Conservation (phyloP, 805 yeast genomes). For the Kuraishia ogatae region DNA sequence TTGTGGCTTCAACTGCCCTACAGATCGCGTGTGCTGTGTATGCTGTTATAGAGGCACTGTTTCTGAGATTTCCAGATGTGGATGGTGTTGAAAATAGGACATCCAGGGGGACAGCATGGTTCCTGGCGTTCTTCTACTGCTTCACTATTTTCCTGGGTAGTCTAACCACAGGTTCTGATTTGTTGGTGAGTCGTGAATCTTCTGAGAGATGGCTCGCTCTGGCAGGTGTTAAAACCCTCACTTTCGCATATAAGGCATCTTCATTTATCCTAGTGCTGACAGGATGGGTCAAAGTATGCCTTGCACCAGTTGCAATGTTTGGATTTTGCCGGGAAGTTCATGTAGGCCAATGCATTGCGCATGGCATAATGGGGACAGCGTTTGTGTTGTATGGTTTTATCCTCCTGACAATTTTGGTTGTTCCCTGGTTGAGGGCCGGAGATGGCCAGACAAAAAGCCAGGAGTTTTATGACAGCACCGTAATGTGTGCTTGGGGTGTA, state of each 20-base stretch:
- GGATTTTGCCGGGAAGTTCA: slow-evolving; percentile 82
- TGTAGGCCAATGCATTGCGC: slow-evolving; percentile 94
- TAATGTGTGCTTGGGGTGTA: slow-evolving; percentile 86
- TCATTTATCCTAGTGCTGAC: slow-evolving; percentile 39
- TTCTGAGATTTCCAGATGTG: slow-evolving; percentile 55
- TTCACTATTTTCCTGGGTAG: slow-evolving; percentile 45
- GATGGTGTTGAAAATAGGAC: slow-evolving; percentile 61
- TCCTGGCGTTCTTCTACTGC: slow-evolving; percentile 38
- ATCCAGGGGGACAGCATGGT: slow-evolving; percentile 62
- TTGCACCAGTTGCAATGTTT: slow-evolving; percentile 76
- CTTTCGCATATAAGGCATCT: slow-evolving; percentile 30
- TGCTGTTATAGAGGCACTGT: slow-evolving; percentile 44
- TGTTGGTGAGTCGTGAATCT: slow-evolving; percentile 26
- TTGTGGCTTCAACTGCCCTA: slow-evolving; percentile 33
- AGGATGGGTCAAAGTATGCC: slow-evolving; percentile 73
- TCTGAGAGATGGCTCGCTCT: slow-evolving; percentile 24
- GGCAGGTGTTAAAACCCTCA: slow-evolving; percentile 28
- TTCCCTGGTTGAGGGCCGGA: slow-evolving; percentile 65
- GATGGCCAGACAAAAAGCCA: slow-evolving; percentile 47
- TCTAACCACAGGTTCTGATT: slow-evolving; percentile 42
- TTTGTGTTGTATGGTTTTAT: slow-evolving; percentile 76
- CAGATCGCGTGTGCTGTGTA: slow-evolving; percentile 41
- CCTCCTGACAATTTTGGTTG: slow-evolving; percentile 52
- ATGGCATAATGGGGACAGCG: slow-evolving; percentile 93
- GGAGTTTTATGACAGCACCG: slow-evolving; percentile 74